Evolutionary conservation across 2,329 filamentous ascomycete species (phyloP).

Genomic region (Aspergillus quadricinctus): DNA sequence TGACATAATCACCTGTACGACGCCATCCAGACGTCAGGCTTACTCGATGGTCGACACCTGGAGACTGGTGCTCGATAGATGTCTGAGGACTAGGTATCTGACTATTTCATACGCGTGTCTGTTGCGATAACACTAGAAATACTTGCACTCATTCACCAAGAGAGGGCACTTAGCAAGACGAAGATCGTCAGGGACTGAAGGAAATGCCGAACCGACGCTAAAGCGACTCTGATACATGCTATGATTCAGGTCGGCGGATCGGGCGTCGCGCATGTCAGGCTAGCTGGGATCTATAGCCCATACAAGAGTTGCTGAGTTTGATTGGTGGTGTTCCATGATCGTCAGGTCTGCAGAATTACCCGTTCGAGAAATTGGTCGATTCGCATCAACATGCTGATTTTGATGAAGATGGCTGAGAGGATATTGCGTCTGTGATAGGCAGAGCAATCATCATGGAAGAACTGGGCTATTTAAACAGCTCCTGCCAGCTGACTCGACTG

Average conservation of each 20-base stretch:
- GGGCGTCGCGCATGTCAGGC: too few relatives aligned
- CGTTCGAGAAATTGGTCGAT: not conserved
- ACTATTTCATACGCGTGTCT: not conserved
- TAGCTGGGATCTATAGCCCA: not conserved
- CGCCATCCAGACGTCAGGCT: not conserved
- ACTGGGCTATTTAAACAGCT: not conserved
- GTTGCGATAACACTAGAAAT: not conserved
- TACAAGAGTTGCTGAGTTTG: not conserved
- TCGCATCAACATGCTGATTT: not conserved
- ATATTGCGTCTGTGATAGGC: not conserved
- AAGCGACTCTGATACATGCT: not conserved
- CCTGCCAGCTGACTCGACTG: not conserved
- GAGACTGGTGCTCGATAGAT: not conserved
- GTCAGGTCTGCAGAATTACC: not conserved
- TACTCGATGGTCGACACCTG: not conserved
- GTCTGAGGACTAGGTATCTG: not conserved
- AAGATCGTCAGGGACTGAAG: not conserved
- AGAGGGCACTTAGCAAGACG: too few relatives aligned
- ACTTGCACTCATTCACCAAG: not conserved
- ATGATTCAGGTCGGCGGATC: not conserved
- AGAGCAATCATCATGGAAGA: too few relatives aligned
- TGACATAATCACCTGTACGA: not conserved
- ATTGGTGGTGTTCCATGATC: not conserved
- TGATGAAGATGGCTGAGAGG: not conserved
- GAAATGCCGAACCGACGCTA: not conserved